phyloP scores from a whole-genome alignment of 2,329 filamentous ascomycete species.

The Mycocentrospora acerina region DNA sequence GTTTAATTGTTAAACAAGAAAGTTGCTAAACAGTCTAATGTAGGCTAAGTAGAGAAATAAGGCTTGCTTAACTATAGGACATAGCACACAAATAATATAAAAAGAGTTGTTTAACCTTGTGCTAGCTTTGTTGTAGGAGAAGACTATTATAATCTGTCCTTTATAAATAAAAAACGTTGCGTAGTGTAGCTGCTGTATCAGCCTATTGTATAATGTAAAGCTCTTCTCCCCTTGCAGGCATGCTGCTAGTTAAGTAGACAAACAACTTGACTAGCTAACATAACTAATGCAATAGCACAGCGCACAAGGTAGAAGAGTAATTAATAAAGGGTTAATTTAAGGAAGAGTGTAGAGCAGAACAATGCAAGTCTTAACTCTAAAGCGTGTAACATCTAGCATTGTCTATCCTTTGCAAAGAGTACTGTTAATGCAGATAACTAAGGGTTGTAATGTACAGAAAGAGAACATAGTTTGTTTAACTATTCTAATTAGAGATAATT shows the following conservation, averaged over 20 bases:
- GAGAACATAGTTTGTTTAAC: too few relatives aligned
- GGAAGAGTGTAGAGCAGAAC: too few relatives aligned
- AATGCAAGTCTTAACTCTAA: too few relatives aligned
- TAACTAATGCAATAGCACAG: too few relatives aligned
- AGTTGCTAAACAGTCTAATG: constrained; percentile 4
- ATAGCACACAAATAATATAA: constrained; percentile 5
- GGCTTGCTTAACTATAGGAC: constrained; percentile 1
- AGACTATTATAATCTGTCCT: constrained; percentile 1
- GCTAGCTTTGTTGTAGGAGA: constrained; percentile 3
- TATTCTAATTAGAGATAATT: too few relatives aligned
- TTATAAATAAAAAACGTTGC: constrained; percentile 3
- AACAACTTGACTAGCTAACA: too few relatives aligned
- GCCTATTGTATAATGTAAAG: neutral
- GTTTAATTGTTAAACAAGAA: constrained; percentile 4
- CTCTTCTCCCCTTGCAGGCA: constrained; percentile 1
- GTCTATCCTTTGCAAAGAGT: too few relatives aligned
- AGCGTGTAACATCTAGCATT: too few relatives aligned
- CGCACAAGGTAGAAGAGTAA: too few relatives aligned
- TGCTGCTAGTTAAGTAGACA: neutral
- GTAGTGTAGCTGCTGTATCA: neutral
- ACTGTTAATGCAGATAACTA: too few relatives aligned
- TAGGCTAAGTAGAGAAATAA: constrained; percentile 6
- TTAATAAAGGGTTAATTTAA: too few relatives aligned
- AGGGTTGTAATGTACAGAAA: too few relatives aligned
- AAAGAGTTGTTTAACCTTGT: constrained; percentile 1